phyloP scores from a whole-genome alignment of 371 early-diverging fungal species.

The Circinella minor region DNA sequence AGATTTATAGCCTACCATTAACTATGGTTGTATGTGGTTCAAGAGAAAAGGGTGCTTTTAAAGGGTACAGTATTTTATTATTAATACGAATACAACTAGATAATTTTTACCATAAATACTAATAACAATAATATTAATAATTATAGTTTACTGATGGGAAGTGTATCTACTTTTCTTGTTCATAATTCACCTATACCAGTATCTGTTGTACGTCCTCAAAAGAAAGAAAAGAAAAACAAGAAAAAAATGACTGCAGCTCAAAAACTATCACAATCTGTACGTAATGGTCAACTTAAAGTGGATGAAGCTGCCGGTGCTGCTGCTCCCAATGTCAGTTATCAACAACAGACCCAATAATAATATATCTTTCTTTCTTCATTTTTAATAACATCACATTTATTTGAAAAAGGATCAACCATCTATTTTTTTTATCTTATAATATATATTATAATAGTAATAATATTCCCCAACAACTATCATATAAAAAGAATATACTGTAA shows the following conservation, averaged over 20 bases:
- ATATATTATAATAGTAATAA: no score
- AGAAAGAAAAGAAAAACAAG: slow-evolving; percentile 47
- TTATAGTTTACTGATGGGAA: slow-evolving; percentile 55
- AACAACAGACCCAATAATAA: not conserved
- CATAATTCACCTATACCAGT: slow-evolving; percentile 67
- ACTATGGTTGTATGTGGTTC: slow-evolving; percentile 66
- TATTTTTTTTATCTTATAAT: no score
- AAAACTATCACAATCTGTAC: slow-evolving; percentile 51
- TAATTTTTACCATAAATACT: no score
- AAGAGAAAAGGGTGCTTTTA: slow-evolving; percentile 57
- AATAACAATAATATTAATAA: not conserved
- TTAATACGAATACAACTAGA: no score
- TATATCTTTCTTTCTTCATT: no score
- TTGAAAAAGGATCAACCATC: no score
- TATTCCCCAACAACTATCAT: no score
- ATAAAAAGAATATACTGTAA: no score
- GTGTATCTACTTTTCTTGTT: slow-evolving; percentile 62
- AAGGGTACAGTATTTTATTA: slow-evolving; percentile 42
- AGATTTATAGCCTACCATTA: slow-evolving; percentile 53
- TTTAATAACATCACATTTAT: no score
- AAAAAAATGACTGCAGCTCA: slow-evolving; percentile 47
- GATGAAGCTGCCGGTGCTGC: slow-evolving; percentile 41
- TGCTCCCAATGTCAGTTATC: slow-evolving; percentile 8
- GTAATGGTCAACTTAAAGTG: slow-evolving; percentile 46
- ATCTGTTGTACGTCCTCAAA: slow-evolving; percentile 61